Percentiles rank a stretch among this genome's conserved stretches.
Conservation (phyloP, 176 grass and related monocot genomes). For the Triticum turgidum region DNA sequence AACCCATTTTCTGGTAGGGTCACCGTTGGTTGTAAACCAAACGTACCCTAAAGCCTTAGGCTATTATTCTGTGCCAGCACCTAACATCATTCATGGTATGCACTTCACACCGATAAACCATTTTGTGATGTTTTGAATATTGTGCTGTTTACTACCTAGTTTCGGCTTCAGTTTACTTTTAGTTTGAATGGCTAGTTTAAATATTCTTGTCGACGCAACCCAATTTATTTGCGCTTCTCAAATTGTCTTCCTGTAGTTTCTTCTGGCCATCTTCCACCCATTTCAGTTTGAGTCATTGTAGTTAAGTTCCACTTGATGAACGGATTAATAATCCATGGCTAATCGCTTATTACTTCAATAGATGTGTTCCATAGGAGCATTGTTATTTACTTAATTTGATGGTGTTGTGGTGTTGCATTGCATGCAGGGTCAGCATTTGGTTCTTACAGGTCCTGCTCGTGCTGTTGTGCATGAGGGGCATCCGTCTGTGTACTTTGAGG, state of each 20-base stretch:
- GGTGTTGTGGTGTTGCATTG: not conserved
- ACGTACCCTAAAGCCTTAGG: no score
- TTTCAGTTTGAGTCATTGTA: not conserved
- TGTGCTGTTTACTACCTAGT: not conserved
- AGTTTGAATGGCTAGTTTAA: not conserved
- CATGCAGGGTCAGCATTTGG: not conserved
- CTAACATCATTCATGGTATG: no score
- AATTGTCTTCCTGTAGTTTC: not conserved
- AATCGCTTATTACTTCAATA: not conserved
- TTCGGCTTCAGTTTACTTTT: not conserved
- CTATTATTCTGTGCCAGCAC: no score
- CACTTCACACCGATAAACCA: no score
- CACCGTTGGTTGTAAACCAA: no score
- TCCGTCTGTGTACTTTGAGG: slow-evolving; percentile 9
- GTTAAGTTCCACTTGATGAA: not conserved
- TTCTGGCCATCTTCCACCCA: not conserved
- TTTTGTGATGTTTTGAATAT: not conserved
- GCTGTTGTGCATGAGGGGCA: not conserved
- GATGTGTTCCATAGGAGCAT: not conserved
- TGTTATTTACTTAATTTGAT: not conserved
- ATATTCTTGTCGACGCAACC: not conserved
- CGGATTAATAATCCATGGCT: not conserved
- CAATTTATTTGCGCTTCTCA: not conserved
- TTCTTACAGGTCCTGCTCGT: slow-evolving; percentile 7
- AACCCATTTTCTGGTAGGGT: no score